Percentiles rank a stretch among this genome's conserved stretches.
These are phyloP conservation scores for Xanthoparmelia taractica DNA, from an alignment of 495 filamentous ascomycete genomes.

Conservation along the genomic window DNA sequence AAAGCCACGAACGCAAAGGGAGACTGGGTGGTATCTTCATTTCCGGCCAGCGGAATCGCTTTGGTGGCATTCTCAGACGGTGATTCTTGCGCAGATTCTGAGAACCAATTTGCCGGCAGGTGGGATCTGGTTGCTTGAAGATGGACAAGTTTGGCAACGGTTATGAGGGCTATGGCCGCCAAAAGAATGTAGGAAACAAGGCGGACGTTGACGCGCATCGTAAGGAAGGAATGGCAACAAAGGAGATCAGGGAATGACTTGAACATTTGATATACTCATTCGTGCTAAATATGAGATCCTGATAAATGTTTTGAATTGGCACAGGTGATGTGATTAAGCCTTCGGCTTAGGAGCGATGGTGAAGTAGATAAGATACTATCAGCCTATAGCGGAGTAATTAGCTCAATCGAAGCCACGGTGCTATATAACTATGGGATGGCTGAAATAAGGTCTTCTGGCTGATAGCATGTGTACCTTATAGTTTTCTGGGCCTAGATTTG, in stretches of 20 bases:
- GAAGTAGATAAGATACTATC: no score
- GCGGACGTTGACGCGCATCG: neutral
- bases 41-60: neutral
- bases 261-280: no score
- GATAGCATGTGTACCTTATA: no score
- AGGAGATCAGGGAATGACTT: neutral
- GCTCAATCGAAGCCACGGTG: no score
- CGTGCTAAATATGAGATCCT: no score
- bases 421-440: no score
- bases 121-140: neutral
- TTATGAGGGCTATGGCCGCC: neutral
- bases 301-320: no score
- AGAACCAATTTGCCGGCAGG: neutral
- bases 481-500: no score
- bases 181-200: neutral
- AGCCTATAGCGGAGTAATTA: no score
- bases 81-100: neutral
- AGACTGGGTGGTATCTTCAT: neutral
- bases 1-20: neutral
- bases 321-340: no score
- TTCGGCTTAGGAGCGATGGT: no score
- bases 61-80: neutral
- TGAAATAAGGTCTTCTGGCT: no score
- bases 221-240: neutral
- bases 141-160: neutral